These are phyloP conservation scores for Boletus pseudopeckii DNA, from an alignment of 768 basidiomycete species.

Conservation along the genomic window DNA sequence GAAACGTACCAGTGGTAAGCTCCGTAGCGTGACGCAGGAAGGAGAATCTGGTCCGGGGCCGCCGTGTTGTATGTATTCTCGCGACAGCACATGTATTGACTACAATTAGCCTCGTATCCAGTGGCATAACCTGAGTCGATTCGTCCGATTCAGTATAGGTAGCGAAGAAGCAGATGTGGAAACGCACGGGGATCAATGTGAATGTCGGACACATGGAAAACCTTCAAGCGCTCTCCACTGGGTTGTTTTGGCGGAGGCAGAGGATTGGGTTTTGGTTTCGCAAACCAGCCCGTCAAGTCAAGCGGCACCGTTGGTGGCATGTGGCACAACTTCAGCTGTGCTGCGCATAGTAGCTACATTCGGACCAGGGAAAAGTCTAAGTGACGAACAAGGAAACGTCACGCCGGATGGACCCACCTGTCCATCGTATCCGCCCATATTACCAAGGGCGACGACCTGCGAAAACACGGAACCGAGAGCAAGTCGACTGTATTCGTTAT, in stretches of 20 bases:
- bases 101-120: constrained; percentile 70
- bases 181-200: constrained; percentile 50
- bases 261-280: constrained; percentile 48
- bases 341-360: constrained; percentile 34
- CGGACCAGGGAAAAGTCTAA: background rate
- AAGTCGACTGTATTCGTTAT: constrained; percentile 30
- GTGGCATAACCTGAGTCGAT: constrained; percentile 53
- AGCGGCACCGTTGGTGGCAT: constrained; percentile 40
- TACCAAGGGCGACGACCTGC: constrained; percentile 45
- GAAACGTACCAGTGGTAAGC: constrained; percentile 23
- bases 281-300: constrained; percentile 47
- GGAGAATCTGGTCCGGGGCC: constrained; percentile 46
- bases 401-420: constrained; percentile 31
- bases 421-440: constrained; percentile 48
- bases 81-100: constrained; percentile 61
- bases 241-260: constrained; percentile 40
- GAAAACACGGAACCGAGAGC: constrained; percentile 44
- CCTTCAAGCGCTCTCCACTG: constrained; percentile 45
- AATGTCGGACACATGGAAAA: constrained; percentile 48
- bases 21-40: constrained; percentile 65
- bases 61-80: constrained; percentile 42
- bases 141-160: background rate
- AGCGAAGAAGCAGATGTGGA: background rate
- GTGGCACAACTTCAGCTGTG: constrained; percentile 35
- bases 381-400: background rate